Base-by-base conservation (phyloP, 257 asterid species). In the Rehmannia glutinosa region DNA sequence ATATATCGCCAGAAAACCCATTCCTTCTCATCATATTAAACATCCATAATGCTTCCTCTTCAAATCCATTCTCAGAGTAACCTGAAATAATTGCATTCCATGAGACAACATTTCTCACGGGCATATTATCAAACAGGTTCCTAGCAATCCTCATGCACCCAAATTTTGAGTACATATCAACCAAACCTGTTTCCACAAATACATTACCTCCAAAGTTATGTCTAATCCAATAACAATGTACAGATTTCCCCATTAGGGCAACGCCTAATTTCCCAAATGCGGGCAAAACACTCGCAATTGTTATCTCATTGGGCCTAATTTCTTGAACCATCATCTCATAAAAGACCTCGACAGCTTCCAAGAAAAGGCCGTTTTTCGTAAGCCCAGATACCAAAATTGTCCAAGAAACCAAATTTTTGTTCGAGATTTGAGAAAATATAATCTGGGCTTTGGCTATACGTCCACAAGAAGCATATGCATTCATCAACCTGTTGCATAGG, bases 51-150 rank as follows among this genome's bases (percentile, higher is more conserved):
- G 90, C 88, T 52, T 83, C 88, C 66, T 77, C 90, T 12, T 75
- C 73, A 67, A 65, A 46, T 28, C 82, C 84, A 42, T 81, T 81
- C 21, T 66, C 75, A 2, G 86, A 77, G 57, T 82, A 84, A 53
- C 85, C 86, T 9, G 81, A 78, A 41, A 87, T 78, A 30, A 84
- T 78, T 1, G 86, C 66, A 66, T 84, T 87, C 89, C 95, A 84
- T 0, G 87, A 80, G 27, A 86, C 83, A 3, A 73, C 55, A 39
- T 86, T 86, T 20, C 88, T 86, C 15, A 55, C 75, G 12, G 82
- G 45, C 94, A 86, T 86, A n/a, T 69, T 36, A n/a, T 80, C 85
- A 19, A 84, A 84, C 87, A 80, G 27, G 8, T 77, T 25, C 69
- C 75, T 43, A 5, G 88, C 82, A 69, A 10, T 28, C 27, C 28